A percentile compares a stretch with the other conserved stretches of the same genome.
phyloP scores from a whole-genome alignment of 148 eudicot species.

The Amaranthus hypochondriacus region DNA sequence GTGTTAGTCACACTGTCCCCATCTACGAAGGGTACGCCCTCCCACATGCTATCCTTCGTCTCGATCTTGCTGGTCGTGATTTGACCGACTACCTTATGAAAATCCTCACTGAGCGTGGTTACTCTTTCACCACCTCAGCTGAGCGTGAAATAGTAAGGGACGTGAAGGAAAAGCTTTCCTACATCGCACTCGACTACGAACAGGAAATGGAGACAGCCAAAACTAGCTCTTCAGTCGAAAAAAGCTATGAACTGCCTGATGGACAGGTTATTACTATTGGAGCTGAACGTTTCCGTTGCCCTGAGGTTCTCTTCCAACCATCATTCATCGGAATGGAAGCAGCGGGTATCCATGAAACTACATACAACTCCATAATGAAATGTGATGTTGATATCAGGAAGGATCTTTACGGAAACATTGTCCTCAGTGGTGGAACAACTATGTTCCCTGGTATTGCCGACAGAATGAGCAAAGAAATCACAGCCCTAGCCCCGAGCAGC shows the following conservation, averaged over 20 bases:
- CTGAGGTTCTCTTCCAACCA: constrained; percentile 47
- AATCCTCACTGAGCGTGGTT: constrained; percentile 83
- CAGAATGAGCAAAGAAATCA: constrained; percentile 85
- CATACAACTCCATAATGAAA: constrained; percentile 86
- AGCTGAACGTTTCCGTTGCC: constrained; percentile 51
- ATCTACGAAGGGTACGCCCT: constrained; percentile 83
- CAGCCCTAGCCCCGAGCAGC: constrained; percentile 80
- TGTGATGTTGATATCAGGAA: constrained; percentile 88
- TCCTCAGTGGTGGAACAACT: constrained; percentile 83
- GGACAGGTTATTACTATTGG: constrained; percentile 55
- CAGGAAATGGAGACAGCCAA: constrained; percentile 44
- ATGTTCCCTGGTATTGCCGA: constrained; percentile 90
- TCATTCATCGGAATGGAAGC: constrained; percentile 69
- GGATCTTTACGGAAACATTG: constrained; percentile 77
- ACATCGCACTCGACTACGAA: constrained; percentile 54
- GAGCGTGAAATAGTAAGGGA: constrained; percentile 86
- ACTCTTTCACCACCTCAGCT: constrained; percentile 82
- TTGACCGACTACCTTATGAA: constrained; percentile 75
- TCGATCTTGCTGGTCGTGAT: constrained; percentile 86
- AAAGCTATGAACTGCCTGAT: constrained; percentile 48
- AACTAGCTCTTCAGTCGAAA: constrained; percentile 46
- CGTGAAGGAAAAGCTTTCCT: constrained; percentile 54
- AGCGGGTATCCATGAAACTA: constrained; percentile 79
- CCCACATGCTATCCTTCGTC: constrained; percentile 81
- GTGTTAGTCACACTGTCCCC: constrained; percentile 87